These are phyloP conservation scores for Camillea tinctor DNA, from an alignment of 2,329 filamentous ascomycete species.

Conservation along the genomic window DNA sequence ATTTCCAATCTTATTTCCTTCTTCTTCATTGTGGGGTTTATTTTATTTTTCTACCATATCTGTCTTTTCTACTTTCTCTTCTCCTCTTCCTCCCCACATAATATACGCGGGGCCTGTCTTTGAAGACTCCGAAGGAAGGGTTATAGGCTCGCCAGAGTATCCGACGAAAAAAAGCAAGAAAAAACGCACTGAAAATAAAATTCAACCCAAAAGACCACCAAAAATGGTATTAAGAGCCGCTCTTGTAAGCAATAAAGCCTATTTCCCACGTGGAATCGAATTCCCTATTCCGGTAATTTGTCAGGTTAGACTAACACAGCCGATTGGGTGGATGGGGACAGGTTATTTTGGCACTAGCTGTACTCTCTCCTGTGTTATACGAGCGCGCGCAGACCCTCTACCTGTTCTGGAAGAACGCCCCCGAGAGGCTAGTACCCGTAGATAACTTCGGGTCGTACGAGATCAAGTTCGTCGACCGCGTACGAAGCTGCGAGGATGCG, in stretches of 20 bases:
- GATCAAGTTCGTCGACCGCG: constrained; percentile 37
- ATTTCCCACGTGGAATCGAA: background rate
- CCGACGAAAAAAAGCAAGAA: too few species aligned
- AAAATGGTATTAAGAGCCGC: constrained; percentile 1
- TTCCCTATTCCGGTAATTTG: background rate
- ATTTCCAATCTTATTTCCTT: too few species aligned
- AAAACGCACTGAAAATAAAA: too few species aligned
- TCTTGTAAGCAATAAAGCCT: background rate
- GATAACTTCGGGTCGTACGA: constrained; percentile 28
- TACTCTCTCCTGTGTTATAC: constrained; percentile 9
- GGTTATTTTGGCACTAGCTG: constrained; percentile 3
- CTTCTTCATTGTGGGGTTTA: too few species aligned
- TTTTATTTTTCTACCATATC: too few species aligned
- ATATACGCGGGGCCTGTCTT: too few species aligned
- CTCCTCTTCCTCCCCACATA: too few species aligned
- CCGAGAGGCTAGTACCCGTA: constrained; percentile 26
- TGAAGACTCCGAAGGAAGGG: too few species aligned
- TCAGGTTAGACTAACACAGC: background rate
- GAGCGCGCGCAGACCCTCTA: constrained; percentile 9
- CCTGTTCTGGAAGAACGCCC: constrained; percentile 29
- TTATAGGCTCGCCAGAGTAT: too few species aligned
- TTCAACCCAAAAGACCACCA: background rate
- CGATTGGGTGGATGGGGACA: background rate
- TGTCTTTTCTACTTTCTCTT: too few species aligned
- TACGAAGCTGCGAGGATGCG: constrained; percentile 41